Base-by-base conservation (phyloP, 805 yeast species). In the Starmerella riodocensis region DNA sequence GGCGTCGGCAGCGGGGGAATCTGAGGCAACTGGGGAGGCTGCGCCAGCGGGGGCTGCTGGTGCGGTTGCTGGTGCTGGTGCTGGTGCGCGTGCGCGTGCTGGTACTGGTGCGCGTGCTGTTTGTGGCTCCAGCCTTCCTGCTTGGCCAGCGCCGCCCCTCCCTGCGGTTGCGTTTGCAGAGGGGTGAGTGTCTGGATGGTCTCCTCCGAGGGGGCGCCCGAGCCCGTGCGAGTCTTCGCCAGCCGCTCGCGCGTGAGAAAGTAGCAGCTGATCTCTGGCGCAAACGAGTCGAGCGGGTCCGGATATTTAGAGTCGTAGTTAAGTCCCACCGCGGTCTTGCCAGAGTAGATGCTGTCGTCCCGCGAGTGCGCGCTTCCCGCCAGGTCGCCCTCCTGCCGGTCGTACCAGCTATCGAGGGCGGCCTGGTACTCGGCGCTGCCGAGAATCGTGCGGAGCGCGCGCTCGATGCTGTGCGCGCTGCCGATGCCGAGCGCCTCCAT, bases 191-290 rank as follows among this genome's bases (percentile, higher is more conserved):
- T 19, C 9, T 17, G 32, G 5, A 6, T 9, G 18, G 23, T 5
- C 8, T 32, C 34, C 9, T 21, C 26, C 17, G 16, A 12, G 11
- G 23, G 26, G 17, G 17, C 26, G n/a, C n/a, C n/a, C 17, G 23
- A 4, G 26, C 26, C 16, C 12, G 25, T 16, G 9, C 30, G 29
- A 16, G 29, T 21, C 27, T 25, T 30, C 29, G 30, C 74, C 46
- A 69, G 56, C 78, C 83, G 81, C 61, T 91, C 98, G 38, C 74
- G 77, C 14, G 85, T 94, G 47, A 91, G 67, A 54, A 73, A 78
- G 57, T 91, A 91, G 28, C 88, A 78, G 6, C 94, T 83, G 11
- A 88, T 62, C 47, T 86, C 66, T 0, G 98, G 97, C 60, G 86
- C 93, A 58, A 71, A 86, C 1, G 86, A 88, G 39, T 71, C 67